Evolutionary conservation across 2,329 filamentous ascomycete genomes (phyloP).

Genomic region (Tolypocladium paradoxum): DNA sequence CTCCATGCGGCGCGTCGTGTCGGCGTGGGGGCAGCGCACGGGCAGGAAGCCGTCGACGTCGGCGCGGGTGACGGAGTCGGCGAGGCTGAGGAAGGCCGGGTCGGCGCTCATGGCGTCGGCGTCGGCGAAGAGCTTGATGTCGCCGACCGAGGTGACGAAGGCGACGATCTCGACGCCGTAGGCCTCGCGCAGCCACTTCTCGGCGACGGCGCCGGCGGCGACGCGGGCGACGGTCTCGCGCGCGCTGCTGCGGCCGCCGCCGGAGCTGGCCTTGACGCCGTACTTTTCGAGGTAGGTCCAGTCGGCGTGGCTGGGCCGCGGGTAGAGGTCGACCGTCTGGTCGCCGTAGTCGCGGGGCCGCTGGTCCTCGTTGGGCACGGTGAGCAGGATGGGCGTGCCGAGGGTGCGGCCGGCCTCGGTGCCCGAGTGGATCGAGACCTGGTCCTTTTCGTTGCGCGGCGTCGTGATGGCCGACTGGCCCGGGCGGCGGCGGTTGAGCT

Average conservation of each 20-base stretch:
- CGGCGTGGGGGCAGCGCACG: slow-evolving; percentile 70
- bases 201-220: slow-evolving; percentile 81
- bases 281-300: slow-evolving; percentile 98
- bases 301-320: slow-evolving; percentile 86
- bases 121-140: slow-evolving; percentile 23
- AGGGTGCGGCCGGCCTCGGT: slow-evolving; percentile 83
- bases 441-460: slow-evolving; percentile 84
- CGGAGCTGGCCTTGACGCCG: slow-evolving; percentile 81
- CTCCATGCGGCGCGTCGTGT: slow-evolving; percentile 60
- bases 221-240: slow-evolving; percentile 91
- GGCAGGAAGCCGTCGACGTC: slow-evolving; percentile 78
- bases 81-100: slow-evolving; percentile 65
- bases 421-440: slow-evolving; percentile 84
- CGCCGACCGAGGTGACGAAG: slow-evolving; percentile 78
- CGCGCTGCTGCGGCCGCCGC: slow-evolving; percentile 84
- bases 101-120: slow-evolving; percentile 52
- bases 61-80: slow-evolving; percentile 60
- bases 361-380: slow-evolving; percentile 87
- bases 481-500: slow-evolving; percentile 82
- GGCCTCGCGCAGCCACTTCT: slow-evolving; percentile 76
- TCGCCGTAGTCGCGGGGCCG: slow-evolving; percentile 84
- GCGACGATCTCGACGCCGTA: slow-evolving; percentile 87
- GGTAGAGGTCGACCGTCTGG: slow-evolving; percentile 84
- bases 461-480: slow-evolving; percentile 87
- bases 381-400: slow-evolving; percentile 80